These are phyloP conservation scores for Basidiobolus meristosporus DNA, from an alignment of 371 early-diverging fungal species.

Conservation along the genomic window DNA sequence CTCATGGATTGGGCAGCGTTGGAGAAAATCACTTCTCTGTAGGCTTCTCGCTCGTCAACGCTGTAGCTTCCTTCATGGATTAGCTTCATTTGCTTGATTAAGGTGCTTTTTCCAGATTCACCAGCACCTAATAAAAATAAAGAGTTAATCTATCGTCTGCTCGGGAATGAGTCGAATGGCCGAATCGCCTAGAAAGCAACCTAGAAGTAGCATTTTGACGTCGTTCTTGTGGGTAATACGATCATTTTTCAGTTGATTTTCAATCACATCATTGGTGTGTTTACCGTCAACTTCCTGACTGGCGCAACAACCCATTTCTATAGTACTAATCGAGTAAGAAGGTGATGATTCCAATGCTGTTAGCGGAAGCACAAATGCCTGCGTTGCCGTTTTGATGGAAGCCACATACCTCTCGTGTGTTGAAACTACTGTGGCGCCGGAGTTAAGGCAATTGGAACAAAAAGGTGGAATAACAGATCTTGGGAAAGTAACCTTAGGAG, in stretches of 20 bases:
- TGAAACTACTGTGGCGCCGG: too few relatives aligned
- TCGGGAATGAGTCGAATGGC: not conserved
- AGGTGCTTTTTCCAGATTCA: constrained; percentile 92
- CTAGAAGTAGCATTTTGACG: constrained; percentile 82
- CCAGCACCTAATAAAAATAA: constrained; percentile 59
- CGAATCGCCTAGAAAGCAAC: too few relatives aligned
- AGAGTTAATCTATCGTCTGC: not conserved
- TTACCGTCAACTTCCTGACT: constrained; percentile 34
- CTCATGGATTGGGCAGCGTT: constrained; percentile 83
- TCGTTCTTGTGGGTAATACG: constrained; percentile 50
- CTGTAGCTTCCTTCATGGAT: constrained; percentile 87
- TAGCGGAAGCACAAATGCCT: too few relatives aligned
- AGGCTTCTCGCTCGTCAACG: constrained; percentile 63
- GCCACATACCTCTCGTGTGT: too few relatives aligned
- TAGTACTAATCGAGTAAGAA: too few relatives aligned
- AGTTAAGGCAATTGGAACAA: too few relatives aligned
- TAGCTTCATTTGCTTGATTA: constrained; percentile 91
- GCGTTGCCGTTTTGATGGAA: too few relatives aligned
- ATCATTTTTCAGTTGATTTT: constrained; percentile 56
- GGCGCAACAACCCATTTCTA: constrained; percentile 33
- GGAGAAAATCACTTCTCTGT: constrained; percentile 75
- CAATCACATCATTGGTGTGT: constrained; percentile 50
- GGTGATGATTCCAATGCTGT: too few relatives aligned
- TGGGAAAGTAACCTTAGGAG: too few relatives aligned
- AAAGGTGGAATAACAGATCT: too few relatives aligned